Percentiles rank a stretch among this genome's conserved stretches.
Conservation (phyloP, 495 filamentous ascomycete genomes). For the Schizothecium vesticola region DNA sequence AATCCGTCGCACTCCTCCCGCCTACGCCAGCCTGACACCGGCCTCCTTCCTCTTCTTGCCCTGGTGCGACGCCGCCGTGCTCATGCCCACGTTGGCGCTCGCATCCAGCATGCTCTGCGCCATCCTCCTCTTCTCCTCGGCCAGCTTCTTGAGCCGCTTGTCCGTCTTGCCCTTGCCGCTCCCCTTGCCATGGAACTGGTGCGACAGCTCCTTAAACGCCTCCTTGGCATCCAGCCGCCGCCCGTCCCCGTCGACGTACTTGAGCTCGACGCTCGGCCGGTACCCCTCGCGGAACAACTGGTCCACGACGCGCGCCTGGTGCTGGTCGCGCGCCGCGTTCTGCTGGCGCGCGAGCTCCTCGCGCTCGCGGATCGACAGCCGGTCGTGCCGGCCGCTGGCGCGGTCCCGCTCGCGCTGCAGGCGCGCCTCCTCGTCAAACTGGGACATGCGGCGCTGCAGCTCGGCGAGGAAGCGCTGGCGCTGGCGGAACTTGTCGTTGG, state of each 20-base stretch:
- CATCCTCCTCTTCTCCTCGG: conserved; percentile 83
- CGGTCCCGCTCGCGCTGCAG: conserved; percentile 83
- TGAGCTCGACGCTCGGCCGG: conserved; percentile 81
- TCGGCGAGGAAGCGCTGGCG: conserved; percentile 77
- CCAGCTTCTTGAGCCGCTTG: conserved; percentile 94
- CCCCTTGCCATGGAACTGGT: conserved; percentile 98
- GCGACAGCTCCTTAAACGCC: conserved; percentile 82
- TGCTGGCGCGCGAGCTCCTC: conserved; percentile 82
- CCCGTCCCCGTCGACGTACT: conserved; percentile 84
- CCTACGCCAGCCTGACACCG: conserved; percentile 72
- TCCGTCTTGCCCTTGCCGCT: conserved; percentile 98
- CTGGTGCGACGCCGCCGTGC: conserved; percentile 65
- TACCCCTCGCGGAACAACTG: conserved; percentile 83
- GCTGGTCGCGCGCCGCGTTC: conserved; percentile 80
- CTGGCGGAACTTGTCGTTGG: conserved; percentile 65
- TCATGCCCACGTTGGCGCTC: conserved; percentile 78
- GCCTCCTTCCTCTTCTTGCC: conserved; percentile 83
- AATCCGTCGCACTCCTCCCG: neutral
- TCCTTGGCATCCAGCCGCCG: conserved; percentile 86
- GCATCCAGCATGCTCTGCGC: conserved; percentile 76
- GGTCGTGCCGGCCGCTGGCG: conserved; percentile 70
- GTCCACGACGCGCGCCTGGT: conserved; percentile 71
- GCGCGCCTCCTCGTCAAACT: conserved; percentile 73
- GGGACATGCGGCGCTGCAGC: conserved; percentile 64
- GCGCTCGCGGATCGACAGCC: conserved; percentile 83